These are phyloP conservation scores for Yamagishiella unicocca DNA, from an alignment of 139 green algal genomes.

Conservation along the genomic window DNA sequence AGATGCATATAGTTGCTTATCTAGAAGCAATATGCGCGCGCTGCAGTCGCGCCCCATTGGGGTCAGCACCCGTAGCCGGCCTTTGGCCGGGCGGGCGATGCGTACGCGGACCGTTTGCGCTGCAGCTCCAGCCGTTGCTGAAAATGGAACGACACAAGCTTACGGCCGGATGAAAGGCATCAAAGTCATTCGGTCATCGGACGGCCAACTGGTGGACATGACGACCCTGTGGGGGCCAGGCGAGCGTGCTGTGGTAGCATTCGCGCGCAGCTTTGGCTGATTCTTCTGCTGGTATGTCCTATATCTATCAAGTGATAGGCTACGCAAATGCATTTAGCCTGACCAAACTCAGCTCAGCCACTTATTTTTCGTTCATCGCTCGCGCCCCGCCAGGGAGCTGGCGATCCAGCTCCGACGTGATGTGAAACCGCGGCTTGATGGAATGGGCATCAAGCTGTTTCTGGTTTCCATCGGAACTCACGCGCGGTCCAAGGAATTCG, in stretches of 20 bases:
- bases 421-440: slow-evolving; percentile 81
- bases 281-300: slow-evolving; percentile 77
- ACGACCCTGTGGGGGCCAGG: slow-evolving; percentile 69
- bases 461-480: slow-evolving; percentile 84
- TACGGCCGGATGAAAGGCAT: slow-evolving; percentile 36
- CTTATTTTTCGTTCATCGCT: background rate
- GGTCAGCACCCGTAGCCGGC: background rate
- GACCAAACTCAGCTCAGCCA: background rate
- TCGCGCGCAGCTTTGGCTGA: slow-evolving; percentile 84
- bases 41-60: background rate
- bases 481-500: slow-evolving; percentile 80
- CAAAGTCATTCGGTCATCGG: slow-evolving; percentile 49
- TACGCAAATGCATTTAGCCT: no score
- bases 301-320: no score
- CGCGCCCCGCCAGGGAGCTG: slow-evolving; percentile 67
- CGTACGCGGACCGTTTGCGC: background rate
- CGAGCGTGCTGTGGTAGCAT: slow-evolving; percentile 74
- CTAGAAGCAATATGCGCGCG: no score
- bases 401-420: slow-evolving; percentile 81
- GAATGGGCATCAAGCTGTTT: slow-evolving; percentile 73
- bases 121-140: background rate
- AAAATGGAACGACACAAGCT: slow-evolving; percentile 15
- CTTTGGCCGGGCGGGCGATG: no score
- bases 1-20: no score
- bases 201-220: slow-evolving; percentile 61